Evolutionary conservation across 1,284 basidiomycete genomes (phyloP).

Genomic region (Sporisorium reilianum): DNA sequence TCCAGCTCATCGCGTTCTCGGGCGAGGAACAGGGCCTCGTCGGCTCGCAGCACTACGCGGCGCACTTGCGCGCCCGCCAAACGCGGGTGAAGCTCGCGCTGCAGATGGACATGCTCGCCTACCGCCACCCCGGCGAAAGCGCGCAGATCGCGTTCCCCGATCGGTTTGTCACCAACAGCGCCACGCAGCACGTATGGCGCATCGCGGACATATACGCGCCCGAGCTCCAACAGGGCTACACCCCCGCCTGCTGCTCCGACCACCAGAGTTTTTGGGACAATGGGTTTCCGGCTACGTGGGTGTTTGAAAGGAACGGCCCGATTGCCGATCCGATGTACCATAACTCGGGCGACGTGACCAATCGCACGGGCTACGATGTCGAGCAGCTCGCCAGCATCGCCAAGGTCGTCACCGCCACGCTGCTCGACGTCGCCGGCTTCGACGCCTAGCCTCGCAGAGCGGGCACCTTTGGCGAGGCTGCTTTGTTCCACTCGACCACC

Average conservation of each 20-base stretch:
- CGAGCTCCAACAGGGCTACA: slow-evolving; percentile 49
- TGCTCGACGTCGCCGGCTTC: slow-evolving; percentile 50
- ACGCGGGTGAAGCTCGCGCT: slow-evolving; percentile 35
- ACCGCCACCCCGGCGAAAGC: slow-evolving; percentile 59
- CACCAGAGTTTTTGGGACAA: slow-evolving; percentile 67
- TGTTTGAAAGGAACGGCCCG: slow-evolving; percentile 69
- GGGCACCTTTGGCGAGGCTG: no score
- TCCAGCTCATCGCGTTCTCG: slow-evolving; percentile 66
- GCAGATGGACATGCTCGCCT: slow-evolving; percentile 66
- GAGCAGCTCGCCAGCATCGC: slow-evolving; percentile 64
- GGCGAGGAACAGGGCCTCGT: slow-evolving; percentile 69
- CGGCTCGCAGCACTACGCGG: slow-evolving; percentile 50
- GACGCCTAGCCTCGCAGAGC: slow-evolving; percentile 8
- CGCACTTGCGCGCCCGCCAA: slow-evolving; percentile 5
- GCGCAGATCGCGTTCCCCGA: slow-evolving; percentile 68
- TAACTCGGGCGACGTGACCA: slow-evolving; percentile 62
- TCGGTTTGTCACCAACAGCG: slow-evolving; percentile 54
- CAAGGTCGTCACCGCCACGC: slow-evolving; percentile 57
- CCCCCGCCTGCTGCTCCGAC: slow-evolving; percentile 67
- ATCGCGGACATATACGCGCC: slow-evolving; percentile 65
- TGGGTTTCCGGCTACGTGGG: slow-evolving; percentile 56
- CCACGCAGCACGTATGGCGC: slow-evolving; percentile 53
- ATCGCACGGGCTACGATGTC: slow-evolving; percentile 62
- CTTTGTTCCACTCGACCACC: no score
- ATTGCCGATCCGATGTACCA: slow-evolving; percentile 69